Percentiles rank a stretch among this genome's conserved stretches.
These are phyloP conservation scores for Dendrobium nobile DNA, from an alignment of 106 monocot genomes.

Conservation along the genomic window DNA sequence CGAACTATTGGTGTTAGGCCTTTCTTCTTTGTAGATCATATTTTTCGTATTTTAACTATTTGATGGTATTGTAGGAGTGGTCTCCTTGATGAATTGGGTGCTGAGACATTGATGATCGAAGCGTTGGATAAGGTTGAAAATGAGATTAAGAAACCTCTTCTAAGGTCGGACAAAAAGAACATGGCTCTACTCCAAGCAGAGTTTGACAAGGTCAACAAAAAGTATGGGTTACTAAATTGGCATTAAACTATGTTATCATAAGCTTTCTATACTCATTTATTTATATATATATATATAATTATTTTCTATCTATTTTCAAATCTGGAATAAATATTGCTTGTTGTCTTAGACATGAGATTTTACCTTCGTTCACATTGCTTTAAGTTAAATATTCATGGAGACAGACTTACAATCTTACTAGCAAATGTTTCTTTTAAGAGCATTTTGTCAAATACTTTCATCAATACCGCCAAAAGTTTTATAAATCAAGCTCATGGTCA, in stretches of 20 bases:
- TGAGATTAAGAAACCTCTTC: slow-evolving; percentile 89
- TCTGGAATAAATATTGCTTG: background rate
- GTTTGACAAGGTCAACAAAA: slow-evolving; percentile 87
- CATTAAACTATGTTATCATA: background rate
- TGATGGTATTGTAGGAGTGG: slow-evolving; percentile 42
- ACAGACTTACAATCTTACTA: background rate
- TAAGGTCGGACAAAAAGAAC: slow-evolving; percentile 94
- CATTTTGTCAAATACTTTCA: background rate
- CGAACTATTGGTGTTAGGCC: background rate
- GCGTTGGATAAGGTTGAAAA: slow-evolving; percentile 91
- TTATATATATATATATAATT: background rate
- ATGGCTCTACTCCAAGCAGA: slow-evolving; percentile 79
- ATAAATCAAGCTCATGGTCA: background rate
- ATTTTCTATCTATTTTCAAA: background rate
- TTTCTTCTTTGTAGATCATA: background rate
- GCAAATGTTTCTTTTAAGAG: background rate
- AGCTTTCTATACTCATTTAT: background rate
- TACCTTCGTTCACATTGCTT: background rate
- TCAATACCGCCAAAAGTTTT: background rate
- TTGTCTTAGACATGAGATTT: background rate
- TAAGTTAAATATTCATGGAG: background rate
- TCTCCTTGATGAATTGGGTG: slow-evolving; percentile 71
- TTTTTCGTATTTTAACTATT: background rate
- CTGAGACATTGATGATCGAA: slow-evolving; percentile 87
- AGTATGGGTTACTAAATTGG: slow-evolving; percentile 35